phyloP scores from a whole-genome alignment of 139 green algal genomes.

The Chlamydomonas sphaeroides region DNA sequence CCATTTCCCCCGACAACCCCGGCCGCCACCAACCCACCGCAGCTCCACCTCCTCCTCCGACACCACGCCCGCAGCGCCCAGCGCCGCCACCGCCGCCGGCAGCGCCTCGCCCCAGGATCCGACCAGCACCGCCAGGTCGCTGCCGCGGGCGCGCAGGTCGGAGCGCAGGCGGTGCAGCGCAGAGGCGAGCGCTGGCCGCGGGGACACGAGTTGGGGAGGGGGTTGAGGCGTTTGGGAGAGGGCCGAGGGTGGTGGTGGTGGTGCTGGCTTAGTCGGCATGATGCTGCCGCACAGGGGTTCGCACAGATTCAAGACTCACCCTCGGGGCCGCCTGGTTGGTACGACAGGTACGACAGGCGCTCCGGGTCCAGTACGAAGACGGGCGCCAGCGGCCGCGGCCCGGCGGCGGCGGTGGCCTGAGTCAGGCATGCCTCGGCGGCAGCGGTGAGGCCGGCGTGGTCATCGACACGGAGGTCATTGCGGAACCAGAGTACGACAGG shows the following conservation, averaged over 20 bases:
- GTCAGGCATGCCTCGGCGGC: conserved; percentile 16
- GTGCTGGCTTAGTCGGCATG: too few relatives aligned
- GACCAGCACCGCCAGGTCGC: conserved; percentile 63
- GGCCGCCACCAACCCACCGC: conserved; percentile 25
- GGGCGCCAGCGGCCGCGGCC: conserved; percentile 49
- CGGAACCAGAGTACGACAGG: conserved; percentile 80
- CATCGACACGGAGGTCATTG: conserved; percentile 81
- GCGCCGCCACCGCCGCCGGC: conserved; percentile 19
- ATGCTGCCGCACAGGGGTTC: too few relatives aligned
- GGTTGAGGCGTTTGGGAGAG: too few relatives aligned
- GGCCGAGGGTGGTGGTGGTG: too few relatives aligned
- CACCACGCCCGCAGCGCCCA: conserved; percentile 50
- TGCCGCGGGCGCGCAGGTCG: conserved; percentile 56
- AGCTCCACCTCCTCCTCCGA: conserved; percentile 76
- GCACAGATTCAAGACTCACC: too few relatives aligned
- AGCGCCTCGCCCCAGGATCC: conserved; percentile 59
- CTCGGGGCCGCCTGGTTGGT: conserved; percentile 54
- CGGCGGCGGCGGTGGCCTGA: neutral
- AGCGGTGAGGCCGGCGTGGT: conserved; percentile 76
- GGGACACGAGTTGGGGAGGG: neutral
- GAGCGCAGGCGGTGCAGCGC: conserved; percentile 57
- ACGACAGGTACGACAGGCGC: conserved; percentile 42
- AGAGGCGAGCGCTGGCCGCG: conserved; percentile 52
- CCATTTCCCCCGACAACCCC: too few relatives aligned
- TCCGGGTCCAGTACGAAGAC: conserved; percentile 69